Evolutionary conservation across 2,329 filamentous ascomycete species (phyloP).

Genomic region (Fusarium sp.): DNA sequence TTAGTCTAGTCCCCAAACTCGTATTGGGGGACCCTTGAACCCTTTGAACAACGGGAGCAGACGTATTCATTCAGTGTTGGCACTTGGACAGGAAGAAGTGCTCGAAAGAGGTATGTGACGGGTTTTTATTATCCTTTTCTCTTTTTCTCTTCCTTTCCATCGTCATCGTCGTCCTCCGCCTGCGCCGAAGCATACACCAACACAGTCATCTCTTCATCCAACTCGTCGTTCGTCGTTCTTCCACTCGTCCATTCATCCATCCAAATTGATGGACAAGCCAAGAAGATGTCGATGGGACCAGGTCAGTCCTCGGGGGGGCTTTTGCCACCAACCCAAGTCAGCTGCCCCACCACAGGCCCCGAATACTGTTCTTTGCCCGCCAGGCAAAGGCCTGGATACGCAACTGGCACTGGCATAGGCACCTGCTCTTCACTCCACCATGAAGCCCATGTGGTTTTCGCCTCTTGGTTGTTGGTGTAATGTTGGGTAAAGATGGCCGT

Average conservation of each 20-base stretch:
- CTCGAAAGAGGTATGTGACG: slow-evolving; percentile 20
- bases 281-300: slow-evolving; percentile 20
- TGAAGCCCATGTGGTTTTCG: slow-evolving; percentile 2
- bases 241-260: slow-evolving; percentile 1
- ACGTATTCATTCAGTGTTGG: neutral
- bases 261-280: slow-evolving; percentile 7
- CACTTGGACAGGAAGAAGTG: neutral
- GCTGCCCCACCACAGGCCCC: slow-evolving; percentile 48
- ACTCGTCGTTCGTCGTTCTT: neutral
- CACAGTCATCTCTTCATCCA: neutral
- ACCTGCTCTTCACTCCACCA: slow-evolving; percentile 18
- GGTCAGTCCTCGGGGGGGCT: slow-evolving; percentile 41
- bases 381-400: slow-evolving; percentile 28
- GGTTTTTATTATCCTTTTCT: slow-evolving; percentile 22
- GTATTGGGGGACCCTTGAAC: slow-evolving; percentile 35
- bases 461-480: slow-evolving; percentile 15
- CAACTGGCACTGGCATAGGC: slow-evolving; percentile 18
- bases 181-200: neutral
- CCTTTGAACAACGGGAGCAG: slow-evolving; percentile 29
- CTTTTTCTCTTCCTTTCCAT: neutral
- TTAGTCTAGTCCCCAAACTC: slow-evolving; percentile 35
- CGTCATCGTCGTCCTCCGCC: neutral
- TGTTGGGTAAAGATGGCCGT: slow-evolving; percentile 2
- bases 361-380: slow-evolving; percentile 30
- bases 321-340: slow-evolving; percentile 50